These are phyloP conservation scores for Hyphopichia burtonii DNA, from an alignment of 1,139 yeast genomes.

Conservation along the genomic window DNA sequence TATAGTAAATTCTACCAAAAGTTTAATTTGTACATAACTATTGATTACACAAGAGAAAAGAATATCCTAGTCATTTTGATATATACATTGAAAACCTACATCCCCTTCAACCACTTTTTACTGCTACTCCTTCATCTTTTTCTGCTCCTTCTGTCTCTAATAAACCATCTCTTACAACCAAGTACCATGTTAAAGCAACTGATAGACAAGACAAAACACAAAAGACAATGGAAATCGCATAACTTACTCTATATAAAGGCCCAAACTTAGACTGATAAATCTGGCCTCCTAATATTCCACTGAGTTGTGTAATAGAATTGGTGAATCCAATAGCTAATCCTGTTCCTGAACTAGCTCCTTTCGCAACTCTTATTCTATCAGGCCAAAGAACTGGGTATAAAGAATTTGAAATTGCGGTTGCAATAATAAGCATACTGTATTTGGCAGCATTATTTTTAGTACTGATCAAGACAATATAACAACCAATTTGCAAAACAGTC, in stretches of 20 bases:
- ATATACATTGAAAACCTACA: background rate
- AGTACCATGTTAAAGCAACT: conserved; percentile 12
- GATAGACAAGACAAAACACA: conserved; percentile 9
- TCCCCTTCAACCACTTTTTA: too few species aligned
- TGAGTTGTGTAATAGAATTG: conserved; percentile 11
- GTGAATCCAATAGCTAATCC: conserved; percentile 16
- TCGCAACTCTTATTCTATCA: conserved; percentile 15
- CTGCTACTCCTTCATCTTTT: conserved; percentile 2
- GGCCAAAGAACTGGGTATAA: conserved; percentile 16
- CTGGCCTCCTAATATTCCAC: conserved; percentile 15
- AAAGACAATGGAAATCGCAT: conserved; percentile 12
- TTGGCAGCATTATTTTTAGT: conserved; percentile 9
- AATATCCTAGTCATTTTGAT: too few species aligned
- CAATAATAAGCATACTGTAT: conserved; percentile 13
- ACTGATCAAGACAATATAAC: conserved; percentile 12
- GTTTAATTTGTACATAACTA: too few species aligned
- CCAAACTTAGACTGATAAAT: conserved; percentile 17
- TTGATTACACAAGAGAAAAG: too few species aligned
- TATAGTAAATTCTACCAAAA: too few species aligned
- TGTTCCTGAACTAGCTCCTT: conserved; percentile 12
- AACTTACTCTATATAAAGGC: conserved; percentile 13
- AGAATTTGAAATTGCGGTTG: conserved; percentile 15
- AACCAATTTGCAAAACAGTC: conserved; percentile 12
- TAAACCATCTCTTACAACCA: conserved; percentile 10
- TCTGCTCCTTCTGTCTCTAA: conserved; percentile 14